Evolutionary conservation across 2,329 filamentous ascomycete species (phyloP).

Genomic region (Penicillium sp.): DNA sequence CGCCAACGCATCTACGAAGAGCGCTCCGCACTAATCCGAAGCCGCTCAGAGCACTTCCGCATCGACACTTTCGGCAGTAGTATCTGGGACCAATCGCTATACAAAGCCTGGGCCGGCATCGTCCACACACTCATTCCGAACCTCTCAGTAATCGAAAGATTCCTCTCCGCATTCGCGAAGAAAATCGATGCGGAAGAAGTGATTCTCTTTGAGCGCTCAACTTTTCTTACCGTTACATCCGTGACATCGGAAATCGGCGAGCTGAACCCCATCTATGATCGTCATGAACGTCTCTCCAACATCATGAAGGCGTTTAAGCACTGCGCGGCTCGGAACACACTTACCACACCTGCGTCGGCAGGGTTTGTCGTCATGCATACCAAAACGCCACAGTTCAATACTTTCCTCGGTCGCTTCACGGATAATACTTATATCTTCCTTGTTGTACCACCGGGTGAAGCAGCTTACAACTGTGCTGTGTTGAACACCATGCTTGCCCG

Average conservation of each 20-base stretch:
- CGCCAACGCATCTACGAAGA: conserved; percentile 83
- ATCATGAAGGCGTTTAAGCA: conserved; percentile 99
- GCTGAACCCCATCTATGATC: conserved; percentile 84
- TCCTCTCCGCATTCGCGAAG: conserved; percentile 77
- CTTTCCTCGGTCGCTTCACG: conserved; percentile 93
- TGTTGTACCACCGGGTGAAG: conserved; percentile 85
- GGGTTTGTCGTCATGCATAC: conserved; percentile 50
- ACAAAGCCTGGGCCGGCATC: conserved; percentile 97
- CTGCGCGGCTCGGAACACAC: conserved; percentile 50
- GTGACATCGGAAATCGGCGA: conserved; percentile 75
- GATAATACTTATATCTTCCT: conserved; percentile 97
- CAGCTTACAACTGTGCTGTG: conserved; percentile 84
- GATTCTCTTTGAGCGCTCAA: conserved; percentile 91
- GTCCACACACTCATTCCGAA: conserved; percentile 98
- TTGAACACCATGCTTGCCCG: conserved; percentile 87
- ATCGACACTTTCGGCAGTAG: conserved; percentile 90
- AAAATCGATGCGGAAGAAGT: conserved; percentile 92
- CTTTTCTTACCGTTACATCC: conserved; percentile 92
- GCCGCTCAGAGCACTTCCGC: conserved; percentile 70
- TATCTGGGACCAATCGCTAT: conserved; percentile 98
- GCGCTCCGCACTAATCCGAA: conserved; percentile 72
- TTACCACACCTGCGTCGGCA: conserved; percentile 43
- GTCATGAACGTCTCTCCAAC: conserved; percentile 92
- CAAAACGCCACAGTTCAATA: conserved; percentile 69
- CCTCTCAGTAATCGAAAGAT: conserved; percentile 79